These are phyloP conservation scores for Rhizopogon roseolus DNA, from an alignment of 768 basidiomycete species.

Conservation along the genomic window DNA sequence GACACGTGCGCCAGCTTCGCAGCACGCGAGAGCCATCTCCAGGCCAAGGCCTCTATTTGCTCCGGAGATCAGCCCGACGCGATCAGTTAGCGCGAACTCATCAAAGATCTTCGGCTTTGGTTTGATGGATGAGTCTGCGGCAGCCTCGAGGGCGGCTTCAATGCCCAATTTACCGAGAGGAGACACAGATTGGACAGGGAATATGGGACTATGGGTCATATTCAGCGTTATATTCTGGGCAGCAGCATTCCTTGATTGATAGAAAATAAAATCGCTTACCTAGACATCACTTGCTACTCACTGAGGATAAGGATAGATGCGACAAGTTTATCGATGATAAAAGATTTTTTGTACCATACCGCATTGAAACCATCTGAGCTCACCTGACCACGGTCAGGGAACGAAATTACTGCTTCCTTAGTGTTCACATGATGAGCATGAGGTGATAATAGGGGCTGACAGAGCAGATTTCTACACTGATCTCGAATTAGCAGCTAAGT, in stretches of 20 bases:
- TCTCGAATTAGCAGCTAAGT: too few relatives aligned
- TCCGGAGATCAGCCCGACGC: constrained; percentile 60
- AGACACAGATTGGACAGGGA: constrained; percentile 39
- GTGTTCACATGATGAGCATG: not conserved
- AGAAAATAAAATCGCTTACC: not conserved
- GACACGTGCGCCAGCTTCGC: constrained; percentile 66
- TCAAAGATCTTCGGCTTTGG: constrained; percentile 50
- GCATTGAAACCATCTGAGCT: not conserved
- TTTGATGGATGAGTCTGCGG: constrained; percentile 26
- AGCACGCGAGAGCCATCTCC: constrained; percentile 75
- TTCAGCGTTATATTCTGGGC: not conserved
- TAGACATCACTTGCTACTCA: not conserved
- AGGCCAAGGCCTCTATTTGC: constrained; percentile 71
- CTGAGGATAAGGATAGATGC: not conserved
- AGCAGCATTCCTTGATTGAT: not conserved
- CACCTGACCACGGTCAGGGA: not conserved
- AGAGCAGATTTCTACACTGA: not conserved
- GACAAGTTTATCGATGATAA: not conserved
- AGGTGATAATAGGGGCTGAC: not conserved
- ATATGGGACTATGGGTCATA: constrained; percentile 2
- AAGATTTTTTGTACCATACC: not conserved
- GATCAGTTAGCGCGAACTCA: constrained; percentile 52
- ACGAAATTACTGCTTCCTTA: not conserved
- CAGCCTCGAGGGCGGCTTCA: constrained; percentile 46
- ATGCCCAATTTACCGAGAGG: constrained; percentile 62